Conservation (phyloP, 164 flowering plant species). For the Berberis vulgaris region DNA sequence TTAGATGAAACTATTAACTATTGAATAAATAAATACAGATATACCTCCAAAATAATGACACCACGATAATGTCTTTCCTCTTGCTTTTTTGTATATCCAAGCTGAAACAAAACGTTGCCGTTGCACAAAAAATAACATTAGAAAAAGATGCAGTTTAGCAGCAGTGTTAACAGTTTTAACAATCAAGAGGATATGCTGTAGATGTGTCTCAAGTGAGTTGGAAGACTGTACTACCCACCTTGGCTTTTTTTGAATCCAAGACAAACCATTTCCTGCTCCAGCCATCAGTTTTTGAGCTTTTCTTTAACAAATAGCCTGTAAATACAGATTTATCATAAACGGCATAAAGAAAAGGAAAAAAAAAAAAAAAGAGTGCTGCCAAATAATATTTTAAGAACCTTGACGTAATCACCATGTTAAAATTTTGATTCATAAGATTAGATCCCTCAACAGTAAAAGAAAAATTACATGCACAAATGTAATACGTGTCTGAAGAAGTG, state of each 20-base stretch:
- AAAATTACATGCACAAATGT: too few relatives aligned
- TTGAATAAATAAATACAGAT: slow-evolving; percentile 60
- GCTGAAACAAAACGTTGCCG: slow-evolving; percentile 35
- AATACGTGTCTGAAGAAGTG: too few relatives aligned
- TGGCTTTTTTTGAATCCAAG: slow-evolving; percentile 86
- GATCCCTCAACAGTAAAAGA: too few relatives aligned
- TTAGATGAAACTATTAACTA: slow-evolving; percentile 13
- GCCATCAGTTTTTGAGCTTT: slow-evolving; percentile 84
- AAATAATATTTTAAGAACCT: too few relatives aligned
- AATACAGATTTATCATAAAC: neutral
- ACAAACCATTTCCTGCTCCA: slow-evolving; percentile 99
- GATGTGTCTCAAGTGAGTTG: slow-evolving; percentile 5
- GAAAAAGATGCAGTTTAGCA: neutral
- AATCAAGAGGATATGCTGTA: neutral
- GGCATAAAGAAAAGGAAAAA: too few relatives aligned
- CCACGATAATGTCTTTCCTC: slow-evolving; percentile 94
- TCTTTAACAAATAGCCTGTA: slow-evolving; percentile 80
- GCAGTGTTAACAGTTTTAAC: neutral
- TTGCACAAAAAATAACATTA: neutral
- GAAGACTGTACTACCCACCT: slow-evolving; percentile 38
- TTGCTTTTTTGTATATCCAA: slow-evolving; percentile 97
- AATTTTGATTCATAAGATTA: too few relatives aligned
- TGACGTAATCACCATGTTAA: too few relatives aligned
- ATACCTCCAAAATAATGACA: slow-evolving; percentile 86
- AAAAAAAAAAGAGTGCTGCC: too few relatives aligned